A percentile compares a stretch with the other conserved stretches of the same genome.
phyloP scores from a whole-genome alignment of 495 filamentous ascomycete genomes.

The Baudoinia panamericana region DNA sequence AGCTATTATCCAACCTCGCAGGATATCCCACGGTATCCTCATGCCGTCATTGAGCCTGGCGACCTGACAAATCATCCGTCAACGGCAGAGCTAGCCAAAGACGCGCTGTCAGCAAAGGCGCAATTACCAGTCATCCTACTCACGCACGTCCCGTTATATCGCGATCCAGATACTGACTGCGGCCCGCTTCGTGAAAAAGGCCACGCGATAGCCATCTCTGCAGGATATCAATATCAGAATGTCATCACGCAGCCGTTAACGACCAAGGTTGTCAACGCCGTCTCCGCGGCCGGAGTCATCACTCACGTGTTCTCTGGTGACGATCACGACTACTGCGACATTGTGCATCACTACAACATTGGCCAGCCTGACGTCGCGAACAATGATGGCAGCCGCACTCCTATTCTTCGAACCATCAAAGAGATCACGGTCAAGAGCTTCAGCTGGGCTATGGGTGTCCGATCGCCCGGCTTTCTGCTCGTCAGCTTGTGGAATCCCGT shows the following conservation, averaged over 20 bases:
- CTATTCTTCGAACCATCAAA: conserved; percentile 21
- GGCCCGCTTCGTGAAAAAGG: conserved; percentile 52
- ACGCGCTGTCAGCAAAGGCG: neutral
- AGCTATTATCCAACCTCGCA: conserved; percentile 32
- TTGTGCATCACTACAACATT: conserved; percentile 52
- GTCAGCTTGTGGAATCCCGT: conserved; percentile 87
- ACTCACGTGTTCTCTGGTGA: conserved; percentile 82
- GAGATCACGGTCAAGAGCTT: conserved; percentile 94
- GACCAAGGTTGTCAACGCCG: conserved; percentile 51
- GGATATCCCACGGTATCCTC: conserved; percentile 14
- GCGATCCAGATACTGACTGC: conserved; percentile 67
- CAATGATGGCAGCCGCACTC: conserved; percentile 39
- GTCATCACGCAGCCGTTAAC: conserved; percentile 67
- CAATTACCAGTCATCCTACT: conserved; percentile 67
- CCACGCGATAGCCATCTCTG: conserved; percentile 59
- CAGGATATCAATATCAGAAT: conserved; percentile 94
- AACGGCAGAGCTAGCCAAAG: neutral
- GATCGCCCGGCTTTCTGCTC: conserved; percentile 74
- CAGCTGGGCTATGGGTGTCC: conserved; percentile 94
- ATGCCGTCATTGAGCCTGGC: conserved; percentile 22
- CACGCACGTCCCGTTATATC: conserved; percentile 82
- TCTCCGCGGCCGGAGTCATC: conserved; percentile 48
- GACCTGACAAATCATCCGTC: neutral
- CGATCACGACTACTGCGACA: conserved; percentile 95
- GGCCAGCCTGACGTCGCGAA: conserved; percentile 33